A percentile compares a stretch with the other conserved stretches of the same genome.
Evolutionary conservation across 495 filamentous ascomycete species (phyloP).

Genomic region (Cryomyces minteri): DNA sequence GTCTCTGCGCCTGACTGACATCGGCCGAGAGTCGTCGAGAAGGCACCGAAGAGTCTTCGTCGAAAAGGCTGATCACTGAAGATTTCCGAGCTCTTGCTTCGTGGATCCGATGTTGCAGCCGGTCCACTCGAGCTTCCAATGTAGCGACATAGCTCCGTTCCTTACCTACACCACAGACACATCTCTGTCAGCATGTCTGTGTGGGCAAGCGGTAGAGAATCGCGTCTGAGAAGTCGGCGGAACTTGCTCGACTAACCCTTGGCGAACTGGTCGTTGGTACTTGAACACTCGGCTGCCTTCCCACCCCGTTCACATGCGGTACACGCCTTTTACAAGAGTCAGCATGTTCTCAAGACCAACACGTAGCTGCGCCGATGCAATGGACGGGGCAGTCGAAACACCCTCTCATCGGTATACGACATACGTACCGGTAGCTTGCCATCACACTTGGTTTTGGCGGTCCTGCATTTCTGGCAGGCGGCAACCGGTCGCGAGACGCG

Average conservation of each 20-base stretch:
- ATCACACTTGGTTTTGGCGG: slow-evolving; percentile 91
- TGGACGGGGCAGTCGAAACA: background rate
- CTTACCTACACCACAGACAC: slow-evolving; percentile 34
- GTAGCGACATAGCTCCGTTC: slow-evolving; percentile 91
- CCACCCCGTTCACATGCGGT: slow-evolving; percentile 80
- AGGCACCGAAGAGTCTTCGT: slow-evolving; percentile 11
- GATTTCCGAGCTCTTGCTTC: slow-evolving; percentile 38
- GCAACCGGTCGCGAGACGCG: slow-evolving; percentile 83
- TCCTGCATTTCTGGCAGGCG: slow-evolving; percentile 80
- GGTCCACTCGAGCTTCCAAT: slow-evolving; percentile 72
- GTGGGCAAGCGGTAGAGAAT: no score
- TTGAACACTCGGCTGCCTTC: slow-evolving; percentile 67
- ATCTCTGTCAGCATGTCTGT: no score
- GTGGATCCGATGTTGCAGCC: slow-evolving; percentile 51
- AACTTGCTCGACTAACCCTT: slow-evolving; percentile 14
- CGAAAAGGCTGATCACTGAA: slow-evolving; percentile 17
- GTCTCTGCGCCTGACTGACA: slow-evolving; percentile 8
- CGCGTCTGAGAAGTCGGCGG: no score
- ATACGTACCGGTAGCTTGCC: slow-evolving; percentile 51
- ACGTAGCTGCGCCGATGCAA: no score
- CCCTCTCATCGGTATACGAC: background rate
- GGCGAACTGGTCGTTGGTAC: slow-evolving; percentile 84
- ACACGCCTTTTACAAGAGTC: slow-evolving; percentile 32
- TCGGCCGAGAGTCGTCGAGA: slow-evolving; percentile 12
- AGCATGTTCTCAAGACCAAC: background rate